Evolutionary conservation across 257 asterid species (phyloP).

Genomic region (Lavandula angustifolia): DNA sequence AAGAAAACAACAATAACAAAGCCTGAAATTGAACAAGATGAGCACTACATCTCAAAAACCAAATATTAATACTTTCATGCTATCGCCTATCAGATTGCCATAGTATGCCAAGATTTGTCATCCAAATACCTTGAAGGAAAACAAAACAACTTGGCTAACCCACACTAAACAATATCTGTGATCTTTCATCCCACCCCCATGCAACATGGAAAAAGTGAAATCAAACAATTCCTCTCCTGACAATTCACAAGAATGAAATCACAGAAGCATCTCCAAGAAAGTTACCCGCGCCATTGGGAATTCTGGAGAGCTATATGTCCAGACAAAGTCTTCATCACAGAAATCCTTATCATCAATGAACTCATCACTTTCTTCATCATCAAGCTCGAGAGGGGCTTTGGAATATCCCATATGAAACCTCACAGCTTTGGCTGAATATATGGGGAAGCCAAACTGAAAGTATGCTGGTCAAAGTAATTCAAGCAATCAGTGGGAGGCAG

Average conservation of each 20-base stretch:
- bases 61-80: conserved; percentile 9
- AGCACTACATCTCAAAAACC: neutral
- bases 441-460: conserved; percentile 75
- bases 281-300: conserved; percentile 73
- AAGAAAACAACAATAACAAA: neutral
- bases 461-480: conserved; percentile 52
- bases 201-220: neutral
- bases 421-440: conserved; percentile 76
- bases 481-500: conserved; percentile 30
- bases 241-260: neutral
- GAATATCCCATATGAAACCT: conserved; percentile 65
- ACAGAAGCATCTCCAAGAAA: conserved; percentile 12
- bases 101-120: neutral
- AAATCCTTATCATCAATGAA: conserved; percentile 35
- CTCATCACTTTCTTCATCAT: conserved; percentile 32
- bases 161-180: neutral
- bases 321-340: conserved; percentile 47
- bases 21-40: neutral
- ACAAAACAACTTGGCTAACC: neutral
- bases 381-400: conserved; percentile 35
- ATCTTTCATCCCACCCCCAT: neutral
- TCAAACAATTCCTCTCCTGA: neutral
- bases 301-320: conserved; percentile 71
- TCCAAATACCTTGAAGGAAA: neutral
- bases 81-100: neutral